Percentiles rank a stretch among this genome's conserved stretches.
Conservation (phyloP, 306 rosid genomes). For the Gleditsia sinensis region DNA sequence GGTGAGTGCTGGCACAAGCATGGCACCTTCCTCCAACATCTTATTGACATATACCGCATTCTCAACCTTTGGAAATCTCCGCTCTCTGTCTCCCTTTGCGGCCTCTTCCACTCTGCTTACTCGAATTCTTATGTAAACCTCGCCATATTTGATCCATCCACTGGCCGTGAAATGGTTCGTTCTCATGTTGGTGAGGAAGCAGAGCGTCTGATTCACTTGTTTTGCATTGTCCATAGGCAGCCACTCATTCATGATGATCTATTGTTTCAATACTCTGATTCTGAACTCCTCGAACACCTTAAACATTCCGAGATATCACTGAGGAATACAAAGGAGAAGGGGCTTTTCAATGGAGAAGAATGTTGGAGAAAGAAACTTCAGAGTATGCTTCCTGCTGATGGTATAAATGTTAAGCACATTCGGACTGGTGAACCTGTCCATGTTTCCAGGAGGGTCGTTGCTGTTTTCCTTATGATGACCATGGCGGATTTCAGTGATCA, state of each 20-base stretch:
- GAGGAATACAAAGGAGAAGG: conserved; percentile 44
- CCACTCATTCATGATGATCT: conserved; percentile 79
- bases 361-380: conserved; percentile 72
- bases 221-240: conserved; percentile 80
- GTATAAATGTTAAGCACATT: conserved; percentile 65
- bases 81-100: conserved; percentile 62
- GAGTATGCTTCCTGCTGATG: conserved; percentile 58
- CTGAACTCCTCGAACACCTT: conserved; percentile 63
- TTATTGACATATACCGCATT: conserved; percentile 61
- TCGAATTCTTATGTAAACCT: conserved; percentile 93
- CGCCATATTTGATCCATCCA: conserved; percentile 84
- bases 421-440: conserved; percentile 62
- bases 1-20: conserved; percentile 99
- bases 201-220: conserved; percentile 70
- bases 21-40: conserved; percentile 86
- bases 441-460: conserved; percentile 72
- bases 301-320: conserved; percentile 45
- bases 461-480: conserved; percentile 72
- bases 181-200: conserved; percentile 64
- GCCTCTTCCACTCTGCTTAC: conserved; percentile 93
- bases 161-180: conserved; percentile 69
- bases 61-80: conserved; percentile 78
- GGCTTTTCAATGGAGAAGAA: conserved; percentile 42
- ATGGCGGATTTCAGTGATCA: conserved; percentile 90
- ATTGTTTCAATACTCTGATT: conserved; percentile 64